Base-by-base conservation (phyloP, 225 moss, liverwort and hornwort species). In the Marchantia paleacea region DNA sequence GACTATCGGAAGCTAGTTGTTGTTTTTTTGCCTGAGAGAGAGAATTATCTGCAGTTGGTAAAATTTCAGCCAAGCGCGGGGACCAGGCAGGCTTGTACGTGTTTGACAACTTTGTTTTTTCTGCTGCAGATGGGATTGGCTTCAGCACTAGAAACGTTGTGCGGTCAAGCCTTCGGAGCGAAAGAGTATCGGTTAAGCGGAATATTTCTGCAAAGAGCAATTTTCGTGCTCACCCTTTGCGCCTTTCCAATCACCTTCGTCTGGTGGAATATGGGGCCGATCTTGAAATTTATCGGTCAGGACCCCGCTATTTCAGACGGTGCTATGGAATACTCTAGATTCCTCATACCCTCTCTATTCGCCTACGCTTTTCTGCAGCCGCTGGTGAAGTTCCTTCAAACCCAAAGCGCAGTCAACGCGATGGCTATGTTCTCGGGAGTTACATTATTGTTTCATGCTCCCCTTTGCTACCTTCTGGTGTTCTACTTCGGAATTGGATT, bases 101-200 rank as follows among this genome's bases (percentile, higher is more conserved):
- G 39, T 39, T 39, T 39, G 39, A 39, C 39, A 39, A 2, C 5
- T 39, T 39, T 39, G 39, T 39, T 39, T 39, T n/a, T 6, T 31
- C 15, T 72, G 65, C 12, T 58, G 58, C 86, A 92, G 78, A 60
- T 90, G 13, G 96, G 96, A 26, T 65, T 94, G 82, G 86, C 83
- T 14, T 70, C 93, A 1, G 89, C 88, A 10, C 82, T 96, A 49
- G 93, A 96, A 52, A 96, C 92, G 9, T 85, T 96, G 0, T 96
- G 96, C 52, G 94, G 92, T 25, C 93, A 96, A 87, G 96, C 93
- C 0, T 89, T 85, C 18, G 96, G 94, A 0, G 93, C 93, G 54
- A 91, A 92, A 68, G 91, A 94, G 77, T 92, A 94, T 60, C 85
- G 83, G 22, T 66, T 89, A 88, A 69, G 91, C 47, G 92, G 93